These are phyloP conservation scores for Plasmopara muralis DNA, from an alignment of 352 stramenopile species.

Conservation along the genomic window DNA sequence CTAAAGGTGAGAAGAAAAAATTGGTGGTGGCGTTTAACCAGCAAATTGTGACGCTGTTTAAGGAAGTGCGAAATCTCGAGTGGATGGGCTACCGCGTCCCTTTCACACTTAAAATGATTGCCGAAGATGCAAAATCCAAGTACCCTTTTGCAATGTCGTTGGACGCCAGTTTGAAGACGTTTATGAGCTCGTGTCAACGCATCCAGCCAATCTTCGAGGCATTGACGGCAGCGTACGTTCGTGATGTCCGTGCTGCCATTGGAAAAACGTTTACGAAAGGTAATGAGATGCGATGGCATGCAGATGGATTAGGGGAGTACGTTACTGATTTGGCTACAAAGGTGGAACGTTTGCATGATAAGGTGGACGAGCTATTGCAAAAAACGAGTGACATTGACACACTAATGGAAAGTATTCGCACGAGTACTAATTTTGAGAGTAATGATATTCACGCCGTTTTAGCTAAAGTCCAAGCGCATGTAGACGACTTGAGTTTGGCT, in stretches of 20 bases:
- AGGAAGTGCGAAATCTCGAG: conserved; percentile 98
- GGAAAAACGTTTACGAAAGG: conserved; percentile 86
- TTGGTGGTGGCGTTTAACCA: conserved; percentile 94
- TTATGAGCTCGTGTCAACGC: conserved; percentile 70
- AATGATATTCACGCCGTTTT: conserved; percentile 54
- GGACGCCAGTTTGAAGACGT: conserved; percentile 94
- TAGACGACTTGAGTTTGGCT: conserved; percentile 93
- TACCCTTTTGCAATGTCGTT: conserved; percentile 97
- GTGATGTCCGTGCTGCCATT: conserved; percentile 76
- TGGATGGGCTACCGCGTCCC: conserved; percentile 97
- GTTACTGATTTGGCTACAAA: conserved; percentile 86
- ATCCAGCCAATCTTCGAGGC: conserved; percentile 83
- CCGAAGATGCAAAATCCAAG: conserved; percentile 94
- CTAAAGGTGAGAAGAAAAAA: conserved; percentile 66
- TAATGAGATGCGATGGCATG: conserved; percentile 86
- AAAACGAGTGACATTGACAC: conserved; percentile 91
- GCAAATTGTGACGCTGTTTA: conserved; percentile 96
- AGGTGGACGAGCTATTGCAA: conserved; percentile 93
- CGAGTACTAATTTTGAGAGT: conserved; percentile 46
- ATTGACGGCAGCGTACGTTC: conserved; percentile 64
- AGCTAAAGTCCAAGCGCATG: conserved; percentile 84
- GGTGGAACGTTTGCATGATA: conserved; percentile 96
- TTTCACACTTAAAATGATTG: conserved; percentile 92
- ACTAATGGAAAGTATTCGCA: conserved; percentile 75
- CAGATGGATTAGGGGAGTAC: conserved; percentile 82